These are phyloP conservation scores for Neoscytalidium dimidiatum DNA, from an alignment of 2,329 filamentous ascomycete genomes.

Conservation along the genomic window DNA sequence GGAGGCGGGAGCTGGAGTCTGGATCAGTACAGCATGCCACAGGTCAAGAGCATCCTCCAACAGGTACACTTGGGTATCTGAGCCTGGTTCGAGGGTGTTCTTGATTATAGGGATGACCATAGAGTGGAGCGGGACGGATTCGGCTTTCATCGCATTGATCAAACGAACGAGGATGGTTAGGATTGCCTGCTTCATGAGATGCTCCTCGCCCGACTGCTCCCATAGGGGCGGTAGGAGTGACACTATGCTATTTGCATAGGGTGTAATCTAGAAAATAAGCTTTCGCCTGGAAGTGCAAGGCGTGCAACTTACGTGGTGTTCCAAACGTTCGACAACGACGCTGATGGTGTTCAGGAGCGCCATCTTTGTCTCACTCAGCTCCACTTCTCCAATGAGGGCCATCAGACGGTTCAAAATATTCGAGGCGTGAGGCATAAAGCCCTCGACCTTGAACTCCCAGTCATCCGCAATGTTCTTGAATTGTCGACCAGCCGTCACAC, in stretches of 20 bases:
- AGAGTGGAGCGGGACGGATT: slow-evolving; percentile 75
- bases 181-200: slow-evolving; percentile 92
- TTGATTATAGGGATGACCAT: slow-evolving; percentile 81
- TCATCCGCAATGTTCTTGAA: slow-evolving; percentile 80
- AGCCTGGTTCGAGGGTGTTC: slow-evolving; percentile 75
- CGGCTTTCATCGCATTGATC: slow-evolving; percentile 79
- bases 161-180: slow-evolving; percentile 82
- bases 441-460: slow-evolving; percentile 73
- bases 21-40: slow-evolving; percentile 76
- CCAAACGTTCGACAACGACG: slow-evolving; percentile 77
- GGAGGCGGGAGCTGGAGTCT: slow-evolving; percentile 50
- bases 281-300: neutral
- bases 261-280: slow-evolving; percentile 49
- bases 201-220: slow-evolving; percentile 82
- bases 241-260: slow-evolving; percentile 78
- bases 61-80: slow-evolving; percentile 66
- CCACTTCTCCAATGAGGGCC: slow-evolving; percentile 75
- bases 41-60: slow-evolving; percentile 91
- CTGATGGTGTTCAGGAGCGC: slow-evolving; percentile 85
- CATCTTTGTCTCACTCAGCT: slow-evolving; percentile 85
- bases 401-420: slow-evolving; percentile 74
- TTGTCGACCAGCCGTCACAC: slow-evolving; percentile 85
- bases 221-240: slow-evolving; percentile 78
- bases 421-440: slow-evolving; percentile 76
- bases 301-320: slow-evolving; percentile 59